Percentiles rank a stretch among this genome's conserved stretches.
Conservation (phyloP, 345 rosid genomes). For the Psidium friedrichsthalianum region DNA sequence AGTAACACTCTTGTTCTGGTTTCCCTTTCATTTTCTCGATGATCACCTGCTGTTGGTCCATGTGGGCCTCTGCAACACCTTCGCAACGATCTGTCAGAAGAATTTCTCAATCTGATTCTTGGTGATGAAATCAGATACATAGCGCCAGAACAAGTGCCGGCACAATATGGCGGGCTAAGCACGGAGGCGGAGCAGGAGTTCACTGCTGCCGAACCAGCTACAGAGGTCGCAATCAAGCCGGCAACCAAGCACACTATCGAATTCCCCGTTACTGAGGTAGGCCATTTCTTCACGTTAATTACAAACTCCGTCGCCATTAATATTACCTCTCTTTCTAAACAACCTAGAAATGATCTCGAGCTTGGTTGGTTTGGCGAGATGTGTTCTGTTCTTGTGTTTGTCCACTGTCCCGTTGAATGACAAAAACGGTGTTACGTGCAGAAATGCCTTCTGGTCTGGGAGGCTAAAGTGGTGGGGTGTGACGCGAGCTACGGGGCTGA, state of each 20-base stretch:
- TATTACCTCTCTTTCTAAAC: background rate
- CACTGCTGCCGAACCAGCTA: slow-evolving; percentile 32
- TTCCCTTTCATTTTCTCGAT: background rate
- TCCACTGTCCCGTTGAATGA: background rate
- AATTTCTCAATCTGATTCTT: background rate
- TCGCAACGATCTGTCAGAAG: background rate
- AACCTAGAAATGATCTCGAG: background rate
- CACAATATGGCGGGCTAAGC: slow-evolving; percentile 55
- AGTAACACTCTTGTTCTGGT: slow-evolving; percentile 18
- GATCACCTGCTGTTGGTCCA: background rate
- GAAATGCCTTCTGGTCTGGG: slow-evolving; percentile 52
- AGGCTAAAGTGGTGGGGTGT: slow-evolving; percentile 71
- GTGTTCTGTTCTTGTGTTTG: background rate
- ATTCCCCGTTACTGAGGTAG: slow-evolving; percentile 59
- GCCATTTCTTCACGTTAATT: background rate
- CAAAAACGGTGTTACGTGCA: slow-evolving; percentile 7
- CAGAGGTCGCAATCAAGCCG: slow-evolving; percentile 53
- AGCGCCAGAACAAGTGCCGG: slow-evolving; percentile 57
- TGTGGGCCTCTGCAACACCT: background rate
- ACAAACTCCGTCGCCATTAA: background rate
- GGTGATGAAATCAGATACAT: slow-evolving; percentile 32
- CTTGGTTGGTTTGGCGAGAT: background rate
- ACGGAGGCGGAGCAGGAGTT: slow-evolving; percentile 50
- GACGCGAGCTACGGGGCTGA: slow-evolving; percentile 76
- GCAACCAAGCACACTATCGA: slow-evolving; percentile 53